Evolutionary conservation across 2,329 filamentous ascomycete genomes (phyloP).

Genomic region (Alternaria ventricosa): DNA sequence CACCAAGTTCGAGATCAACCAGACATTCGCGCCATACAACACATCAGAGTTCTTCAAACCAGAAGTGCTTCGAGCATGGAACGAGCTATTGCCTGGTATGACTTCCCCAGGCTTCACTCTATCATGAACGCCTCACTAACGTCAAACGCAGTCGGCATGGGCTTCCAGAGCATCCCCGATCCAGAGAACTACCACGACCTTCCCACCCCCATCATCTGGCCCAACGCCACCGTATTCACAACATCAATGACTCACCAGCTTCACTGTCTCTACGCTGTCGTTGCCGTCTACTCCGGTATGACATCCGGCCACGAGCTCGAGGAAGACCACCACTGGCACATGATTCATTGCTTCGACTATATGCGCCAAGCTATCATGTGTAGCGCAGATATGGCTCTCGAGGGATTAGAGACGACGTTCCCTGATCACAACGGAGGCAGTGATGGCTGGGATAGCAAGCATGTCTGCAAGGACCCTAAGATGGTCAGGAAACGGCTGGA

Average conservation of each 20-base stretch:
- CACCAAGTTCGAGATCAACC: conserved; percentile 43
- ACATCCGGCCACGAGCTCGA: conserved; percentile 32
- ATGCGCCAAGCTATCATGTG: conserved; percentile 46
- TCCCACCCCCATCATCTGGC: conserved; percentile 43
- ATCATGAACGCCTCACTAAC: background rate
- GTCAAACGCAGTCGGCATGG: conserved; percentile 36
- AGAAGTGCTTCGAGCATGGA: conserved; percentile 40
- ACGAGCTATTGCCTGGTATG: conserved; percentile 38
- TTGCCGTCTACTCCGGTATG: conserved; percentile 40
- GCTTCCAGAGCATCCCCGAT: conserved; percentile 40
- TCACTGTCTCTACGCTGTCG: conserved; percentile 44
- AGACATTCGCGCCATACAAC: conserved; percentile 45
- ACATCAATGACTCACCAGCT: conserved; percentile 46
- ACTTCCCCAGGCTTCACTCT: background rate
- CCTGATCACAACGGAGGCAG: conserved; percentile 45
- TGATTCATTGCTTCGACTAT: conserved; percentile 49
- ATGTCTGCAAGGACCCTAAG: conserved; percentile 31
- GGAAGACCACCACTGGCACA: conserved; percentile 47
- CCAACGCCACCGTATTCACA: conserved; percentile 43
- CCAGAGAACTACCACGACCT: conserved; percentile 41
- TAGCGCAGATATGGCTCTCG: conserved; percentile 38
- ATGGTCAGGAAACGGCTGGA: conserved; percentile 28
- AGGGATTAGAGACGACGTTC: conserved; percentile 44
- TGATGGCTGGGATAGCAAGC: conserved; percentile 47
- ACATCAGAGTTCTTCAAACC: conserved; percentile 47